phyloP scores from a whole-genome alignment of 176 grass and related monocot genomes.

The Triticum dicoccoides region DNA sequence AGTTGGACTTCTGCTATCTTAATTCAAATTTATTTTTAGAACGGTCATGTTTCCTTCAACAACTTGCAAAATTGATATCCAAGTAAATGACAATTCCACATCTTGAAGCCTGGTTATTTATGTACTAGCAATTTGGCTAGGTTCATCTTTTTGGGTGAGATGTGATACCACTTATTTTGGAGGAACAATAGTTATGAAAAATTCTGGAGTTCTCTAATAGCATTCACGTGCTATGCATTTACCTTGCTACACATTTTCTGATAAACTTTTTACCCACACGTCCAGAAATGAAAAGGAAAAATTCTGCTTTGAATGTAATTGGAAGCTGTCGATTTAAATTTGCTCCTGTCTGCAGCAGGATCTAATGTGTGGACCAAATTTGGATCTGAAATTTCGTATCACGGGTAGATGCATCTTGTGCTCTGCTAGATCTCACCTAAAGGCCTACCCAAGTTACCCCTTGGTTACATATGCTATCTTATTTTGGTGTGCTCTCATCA shows the following conservation, averaged over 20 bases:
- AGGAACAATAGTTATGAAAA: not conserved
- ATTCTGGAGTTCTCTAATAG: not conserved
- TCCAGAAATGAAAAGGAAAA: not conserved
- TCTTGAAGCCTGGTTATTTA: constrained; percentile 25
- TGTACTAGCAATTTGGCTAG: not conserved
- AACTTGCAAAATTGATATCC: not conserved
- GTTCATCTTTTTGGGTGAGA: not conserved
- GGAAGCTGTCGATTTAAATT: not conserved
- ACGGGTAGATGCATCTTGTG: not conserved
- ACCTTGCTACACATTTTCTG: not conserved
- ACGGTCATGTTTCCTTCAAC: not conserved
- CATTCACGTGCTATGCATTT: not conserved
- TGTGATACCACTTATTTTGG: not conserved
- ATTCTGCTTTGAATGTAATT: not conserved
- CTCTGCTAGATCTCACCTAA: not conserved
- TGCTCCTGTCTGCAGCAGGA: not conserved
- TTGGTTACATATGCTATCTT: constrained; percentile 8
- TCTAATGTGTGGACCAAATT: not conserved
- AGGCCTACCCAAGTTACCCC: not conserved
- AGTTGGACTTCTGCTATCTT: not conserved
- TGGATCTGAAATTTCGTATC: not conserved
- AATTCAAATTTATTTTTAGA: constrained; percentile 13
- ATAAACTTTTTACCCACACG: not conserved
- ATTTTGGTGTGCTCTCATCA: not conserved
- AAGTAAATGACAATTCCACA: constrained; percentile 16